Percentiles rank a stretch among this genome's conserved stretches.
These are phyloP conservation scores for Chalara sp. DNA, from an alignment of 2,329 filamentous ascomycete species.

Conservation along the genomic window DNA sequence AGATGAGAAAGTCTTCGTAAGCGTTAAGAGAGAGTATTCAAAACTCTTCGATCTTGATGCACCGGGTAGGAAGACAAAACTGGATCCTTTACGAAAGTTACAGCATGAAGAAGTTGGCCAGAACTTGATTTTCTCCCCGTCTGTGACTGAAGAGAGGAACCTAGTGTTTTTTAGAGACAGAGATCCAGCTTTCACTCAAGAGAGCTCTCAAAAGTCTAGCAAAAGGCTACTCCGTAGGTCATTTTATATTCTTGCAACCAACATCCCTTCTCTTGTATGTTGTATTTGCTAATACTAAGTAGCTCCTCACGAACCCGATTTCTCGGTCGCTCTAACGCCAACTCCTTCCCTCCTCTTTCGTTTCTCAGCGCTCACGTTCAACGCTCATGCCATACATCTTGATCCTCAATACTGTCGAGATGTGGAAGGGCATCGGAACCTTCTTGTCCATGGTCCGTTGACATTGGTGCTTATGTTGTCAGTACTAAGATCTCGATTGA, in stretches of 20 bases:
- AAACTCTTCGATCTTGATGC: too few species aligned
- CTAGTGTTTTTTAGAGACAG: too few species aligned
- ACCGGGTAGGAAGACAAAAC: too few species aligned
- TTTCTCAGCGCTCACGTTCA: constrained; percentile 86
- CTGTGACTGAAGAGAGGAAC: too few species aligned
- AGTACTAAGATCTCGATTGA: constrained; percentile 47
- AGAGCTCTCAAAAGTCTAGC: too few species aligned
- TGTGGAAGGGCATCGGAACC: constrained; percentile 66
- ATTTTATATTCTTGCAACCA: too few species aligned
- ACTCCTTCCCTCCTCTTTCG: constrained; percentile 72
- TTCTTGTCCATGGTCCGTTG: constrained; percentile 84
- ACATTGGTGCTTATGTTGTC: constrained; percentile 70
- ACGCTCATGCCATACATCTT: constrained; percentile 86
- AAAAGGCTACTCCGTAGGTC: too few species aligned
- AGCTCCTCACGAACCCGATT: constrained; percentile 34
- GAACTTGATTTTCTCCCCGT: too few species aligned
- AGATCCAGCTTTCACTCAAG: too few species aligned
- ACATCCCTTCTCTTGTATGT: too few species aligned
- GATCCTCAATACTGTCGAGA: constrained; percentile 63
- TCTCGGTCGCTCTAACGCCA: constrained; percentile 55
- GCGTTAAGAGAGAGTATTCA: constrained; percentile 12
- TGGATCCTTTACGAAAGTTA: too few species aligned
- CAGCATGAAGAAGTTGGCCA: too few species aligned
- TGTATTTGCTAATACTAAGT: constrained; percentile 6
- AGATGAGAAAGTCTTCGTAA: constrained; percentile 26